Base-by-base conservation (phyloP, 2,329 filamentous ascomycete genomes). In the Aspergillus clavatus region DNA sequence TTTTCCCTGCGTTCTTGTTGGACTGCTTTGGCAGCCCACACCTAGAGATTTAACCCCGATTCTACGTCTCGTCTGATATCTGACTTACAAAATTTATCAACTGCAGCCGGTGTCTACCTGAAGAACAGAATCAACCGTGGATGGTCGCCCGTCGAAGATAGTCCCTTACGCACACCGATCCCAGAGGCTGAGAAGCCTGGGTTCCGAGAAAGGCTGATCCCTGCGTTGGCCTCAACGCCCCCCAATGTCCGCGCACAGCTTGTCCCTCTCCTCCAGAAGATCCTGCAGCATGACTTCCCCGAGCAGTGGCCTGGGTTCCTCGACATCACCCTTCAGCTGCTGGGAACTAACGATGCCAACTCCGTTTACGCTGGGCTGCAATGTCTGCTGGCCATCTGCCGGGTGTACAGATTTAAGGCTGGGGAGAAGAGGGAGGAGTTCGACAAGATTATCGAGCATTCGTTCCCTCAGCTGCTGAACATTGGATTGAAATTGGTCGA, bases 71-170 rank as follows among this genome's bases (percentile, higher is more conserved):
- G 43, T 14, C 19, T 38, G 14, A 23, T 24, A 40, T 44, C 48
- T 55, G 50, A 55, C 45, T 26, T 28, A 14, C 19, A 16, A 18
- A 28, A 26, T 19, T 48, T 27, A 24, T 47, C 14, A 38, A 51
- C 48, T 54, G 35, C 69, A 96, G 91, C 89, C 63, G 90, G 91
- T 64, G 88, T 98, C 59, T 98, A 97, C 73, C 82, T 97, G 68
- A 98, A 98, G 76, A 97, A 98, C 73, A 86, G 90, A 66, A 86
- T 97, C 68, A 91, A 87, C 68, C 86, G 90, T 65, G 89, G 88
- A 60, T 98, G 93, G 93, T 80, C 84, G 45, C 82, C 81, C 52
- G 77, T 79, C 62, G 87, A 94, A 55, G 86, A 91, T 55, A 83
- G 79, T 63, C 80, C 83, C 52, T 79, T 81, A 61, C 83, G 86